Evolutionary conservation across 441 rosid genomes (phyloP).

Genomic region (Cnidoscolus chayamansa): DNA sequence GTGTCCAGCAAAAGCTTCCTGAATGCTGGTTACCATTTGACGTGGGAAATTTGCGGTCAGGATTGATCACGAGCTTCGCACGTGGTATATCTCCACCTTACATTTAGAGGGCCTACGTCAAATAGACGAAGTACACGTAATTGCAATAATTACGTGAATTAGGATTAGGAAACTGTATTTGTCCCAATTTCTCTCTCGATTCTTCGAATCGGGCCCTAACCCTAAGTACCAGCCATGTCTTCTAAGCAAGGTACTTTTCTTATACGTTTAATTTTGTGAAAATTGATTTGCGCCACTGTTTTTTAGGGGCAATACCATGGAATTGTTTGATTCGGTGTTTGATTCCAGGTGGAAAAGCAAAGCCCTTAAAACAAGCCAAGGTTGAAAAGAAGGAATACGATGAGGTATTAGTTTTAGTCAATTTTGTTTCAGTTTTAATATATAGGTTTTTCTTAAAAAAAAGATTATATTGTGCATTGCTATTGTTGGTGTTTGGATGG

Average conservation of each 20-base stretch:
- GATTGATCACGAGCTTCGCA: conserved; percentile 21
- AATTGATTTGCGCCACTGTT: neutral
- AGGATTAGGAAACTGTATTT: conserved; percentile 29
- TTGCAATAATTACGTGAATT: conserved; percentile 18
- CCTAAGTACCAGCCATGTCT: conserved; percentile 50
- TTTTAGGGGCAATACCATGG: neutral
- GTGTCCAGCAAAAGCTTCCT: conserved; percentile 14
- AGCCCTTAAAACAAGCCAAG: conserved; percentile 95
- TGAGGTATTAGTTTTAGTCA: conserved; percentile 49
- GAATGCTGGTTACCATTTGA: conserved; percentile 14
- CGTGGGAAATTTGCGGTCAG: neutral
- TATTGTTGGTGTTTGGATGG: too few species aligned
- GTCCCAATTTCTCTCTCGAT: conserved; percentile 17
- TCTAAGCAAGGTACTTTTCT: conserved; percentile 71
- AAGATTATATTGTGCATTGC: too few species aligned
- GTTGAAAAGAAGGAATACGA: conserved; percentile 78
- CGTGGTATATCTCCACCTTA: conserved; percentile 4
- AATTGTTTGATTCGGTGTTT: conserved; percentile 4
- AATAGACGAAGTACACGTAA: neutral
- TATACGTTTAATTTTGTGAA: neutral
- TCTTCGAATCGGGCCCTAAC: conserved; percentile 28
- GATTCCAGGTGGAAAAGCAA: conserved; percentile 74
- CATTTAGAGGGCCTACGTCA: neutral
- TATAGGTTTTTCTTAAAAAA: too few species aligned
- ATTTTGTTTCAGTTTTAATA: neutral